Percentiles rank a stretch among this genome's conserved stretches.
phyloP scores from a whole-genome alignment of 495 filamentous ascomycete species.

The Lasiosphaeriaceae sp. region DNA sequence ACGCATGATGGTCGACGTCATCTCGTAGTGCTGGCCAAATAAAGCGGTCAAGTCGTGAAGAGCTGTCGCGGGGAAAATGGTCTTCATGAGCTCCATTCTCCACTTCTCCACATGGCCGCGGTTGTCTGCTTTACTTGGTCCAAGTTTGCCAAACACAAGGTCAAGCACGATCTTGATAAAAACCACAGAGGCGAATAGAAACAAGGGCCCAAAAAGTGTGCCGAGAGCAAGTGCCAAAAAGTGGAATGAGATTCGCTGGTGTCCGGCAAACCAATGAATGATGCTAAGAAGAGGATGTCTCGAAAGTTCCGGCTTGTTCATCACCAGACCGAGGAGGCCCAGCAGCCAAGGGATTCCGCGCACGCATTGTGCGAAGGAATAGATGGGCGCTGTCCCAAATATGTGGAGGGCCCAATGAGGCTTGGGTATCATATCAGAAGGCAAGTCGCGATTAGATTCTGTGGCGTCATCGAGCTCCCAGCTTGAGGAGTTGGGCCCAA shows the following conservation, averaged over 20 bases:
- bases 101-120: slow-evolving; percentile 30
- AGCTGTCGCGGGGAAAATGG: slow-evolving; percentile 28
- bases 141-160: slow-evolving; percentile 25
- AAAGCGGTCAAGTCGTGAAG: slow-evolving; percentile 32
- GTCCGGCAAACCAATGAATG: slow-evolving; percentile 36
- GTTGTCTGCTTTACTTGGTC: slow-evolving; percentile 23
- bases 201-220: slow-evolving; percentile 31
- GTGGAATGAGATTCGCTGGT: slow-evolving; percentile 35
- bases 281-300: slow-evolving; percentile 26
- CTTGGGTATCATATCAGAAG: slow-evolving; percentile 26
- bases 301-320: slow-evolving; percentile 10
- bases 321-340: slow-evolving; percentile 36
- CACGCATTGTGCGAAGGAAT: slow-evolving; percentile 24
- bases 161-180: slow-evolving; percentile 8
- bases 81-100: slow-evolving; percentile 16
- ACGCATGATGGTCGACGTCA: slow-evolving; percentile 37
- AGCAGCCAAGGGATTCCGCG: slow-evolving; percentile 36
- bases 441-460: slow-evolving; percentile 35
- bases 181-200: slow-evolving; percentile 31
- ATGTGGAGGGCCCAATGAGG: slow-evolving; percentile 32
- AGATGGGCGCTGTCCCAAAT: slow-evolving; percentile 28
- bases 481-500: slow-evolving; percentile 45
- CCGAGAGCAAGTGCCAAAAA: slow-evolving; percentile 33
- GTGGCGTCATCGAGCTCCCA: slow-evolving; percentile 39
- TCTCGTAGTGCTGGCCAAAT: slow-evolving; percentile 40